A percentile compares a stretch with the other conserved stretches of the same genome.
Conservation (phyloP, 495 filamentous ascomycete species). For the Sporormia fimetaria region DNA sequence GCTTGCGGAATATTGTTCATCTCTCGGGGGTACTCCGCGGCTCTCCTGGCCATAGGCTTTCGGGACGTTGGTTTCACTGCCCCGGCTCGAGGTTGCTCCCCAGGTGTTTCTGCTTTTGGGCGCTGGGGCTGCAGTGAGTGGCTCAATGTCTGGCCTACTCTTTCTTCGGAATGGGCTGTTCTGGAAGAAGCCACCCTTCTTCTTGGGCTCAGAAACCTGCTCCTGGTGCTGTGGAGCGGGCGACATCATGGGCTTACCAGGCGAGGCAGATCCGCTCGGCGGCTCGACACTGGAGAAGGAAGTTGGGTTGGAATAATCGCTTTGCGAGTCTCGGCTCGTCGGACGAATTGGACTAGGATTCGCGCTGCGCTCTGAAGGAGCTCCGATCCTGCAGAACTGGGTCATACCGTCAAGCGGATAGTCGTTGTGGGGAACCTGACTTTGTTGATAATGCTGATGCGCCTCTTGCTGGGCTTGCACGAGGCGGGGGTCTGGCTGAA, state of each 20-base stretch:
- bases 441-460: constrained; percentile 31
- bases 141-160: constrained; percentile 76
- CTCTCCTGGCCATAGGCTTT: too few species aligned
- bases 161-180: constrained; percentile 92
- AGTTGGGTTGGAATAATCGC: constrained; percentile 81
- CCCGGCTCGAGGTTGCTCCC: constrained; percentile 36
- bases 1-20: too few species aligned
- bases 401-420: constrained; percentile 98
- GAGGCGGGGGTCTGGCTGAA: constrained; percentile 27
- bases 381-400: constrained; percentile 84
- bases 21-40: too few species aligned
- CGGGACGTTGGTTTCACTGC: constrained; percentile 31
- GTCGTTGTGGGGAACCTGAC: constrained; percentile 76
- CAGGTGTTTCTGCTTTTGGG: constrained; percentile 51
- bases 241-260: constrained; percentile 51
- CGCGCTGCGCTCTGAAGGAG: constrained; percentile 75
- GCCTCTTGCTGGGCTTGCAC: constrained; percentile 32
- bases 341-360: constrained; percentile 62
- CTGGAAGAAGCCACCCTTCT: constrained; percentile 87
- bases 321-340: constrained; percentile 79
- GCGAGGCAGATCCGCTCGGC: constrained; percentile 52
- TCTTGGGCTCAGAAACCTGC: constrained; percentile 64
- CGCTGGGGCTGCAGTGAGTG: constrained; percentile 23
- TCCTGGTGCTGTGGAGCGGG: constrained; percentile 33
- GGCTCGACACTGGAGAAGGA: constrained; percentile 68